Evolutionary conservation across 805 yeast species (phyloP).

Genomic region (Myxozyma kluyveri): DNA sequence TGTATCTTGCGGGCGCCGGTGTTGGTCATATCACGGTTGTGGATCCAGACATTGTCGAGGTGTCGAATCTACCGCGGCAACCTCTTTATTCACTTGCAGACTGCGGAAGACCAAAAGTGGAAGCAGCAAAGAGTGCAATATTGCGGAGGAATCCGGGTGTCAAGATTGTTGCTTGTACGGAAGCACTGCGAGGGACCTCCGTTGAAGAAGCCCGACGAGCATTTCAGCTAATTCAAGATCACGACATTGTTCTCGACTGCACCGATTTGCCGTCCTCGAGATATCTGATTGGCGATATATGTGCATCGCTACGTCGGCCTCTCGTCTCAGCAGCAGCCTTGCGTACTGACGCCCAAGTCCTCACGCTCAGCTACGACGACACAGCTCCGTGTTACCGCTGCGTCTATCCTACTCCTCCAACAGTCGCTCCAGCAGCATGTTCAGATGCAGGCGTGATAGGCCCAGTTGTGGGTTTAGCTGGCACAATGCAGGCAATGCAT

Average conservation of each 20-base stretch:
- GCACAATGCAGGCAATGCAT: conserved; percentile 85
- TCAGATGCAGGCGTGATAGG: conserved; percentile 94
- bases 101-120: conserved; percentile 72
- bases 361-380: conserved; percentile 62
- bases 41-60: conserved; percentile 82
- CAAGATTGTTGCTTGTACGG: conserved; percentile 38
- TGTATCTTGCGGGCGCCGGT: conserved; percentile 85
- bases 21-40: conserved; percentile 76
- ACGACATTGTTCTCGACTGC: conserved; percentile 84
- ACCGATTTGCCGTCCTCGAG: conserved; percentile 90
- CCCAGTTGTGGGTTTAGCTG: conserved; percentile 92
- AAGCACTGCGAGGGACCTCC: conserved; percentile 21
- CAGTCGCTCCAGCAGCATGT: conserved; percentile 71
- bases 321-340: conserved; percentile 91
- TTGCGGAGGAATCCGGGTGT: conserved; percentile 65
- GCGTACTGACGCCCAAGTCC: conserved; percentile 84
- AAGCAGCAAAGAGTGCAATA: conserved; percentile 55
- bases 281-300: conserved; percentile 81
- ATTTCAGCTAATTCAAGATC: conserved; percentile 56
- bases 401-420: conserved; percentile 86
- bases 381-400: conserved; percentile 93
- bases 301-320: conserved; percentile 51
- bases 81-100: conserved; percentile 66
- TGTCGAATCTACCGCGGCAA: conserved; percentile 86
- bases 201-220: conserved; percentile 49